These are phyloP conservation scores for Mortierella sp. DNA, from an alignment of 371 early-diverging fungal genomes.

Conservation along the genomic window DNA sequence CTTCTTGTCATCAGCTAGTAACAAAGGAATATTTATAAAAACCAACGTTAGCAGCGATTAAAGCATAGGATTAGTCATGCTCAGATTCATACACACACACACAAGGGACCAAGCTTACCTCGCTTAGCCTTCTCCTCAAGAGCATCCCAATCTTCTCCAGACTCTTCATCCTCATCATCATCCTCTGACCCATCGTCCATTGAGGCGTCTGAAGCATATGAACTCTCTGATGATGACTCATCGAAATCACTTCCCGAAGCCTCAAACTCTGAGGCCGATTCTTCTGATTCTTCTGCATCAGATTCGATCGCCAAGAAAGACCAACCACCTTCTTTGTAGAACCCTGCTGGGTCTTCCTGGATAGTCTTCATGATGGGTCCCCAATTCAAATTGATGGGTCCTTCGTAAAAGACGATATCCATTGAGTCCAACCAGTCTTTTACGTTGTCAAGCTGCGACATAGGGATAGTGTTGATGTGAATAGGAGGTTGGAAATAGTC, in stretches of 20 bases:
- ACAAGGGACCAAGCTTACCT: constrained; percentile 48
- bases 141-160: constrained; percentile 81
- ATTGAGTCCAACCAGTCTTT: constrained; percentile 99
- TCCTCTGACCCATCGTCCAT: constrained; percentile 65
- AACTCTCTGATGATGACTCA: constrained; percentile 79
- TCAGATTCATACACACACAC: too few relatives aligned
- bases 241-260: constrained; percentile 60
- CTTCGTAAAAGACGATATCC: constrained; percentile 97
- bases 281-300: constrained; percentile 72
- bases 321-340: constrained; percentile 99
- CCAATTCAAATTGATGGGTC: constrained; percentile 99
- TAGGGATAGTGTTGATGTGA: constrained; percentile 98
- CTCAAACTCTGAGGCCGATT: constrained; percentile 74
- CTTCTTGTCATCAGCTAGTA: constrained; percentile 71
- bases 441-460: constrained; percentile 93
- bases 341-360: constrained; percentile 95
- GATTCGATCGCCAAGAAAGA: constrained; percentile 83
- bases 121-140: constrained; percentile 83
- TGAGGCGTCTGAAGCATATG: constrained; percentile 75
- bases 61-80: background rate
- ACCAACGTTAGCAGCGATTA: background rate
- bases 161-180: constrained; percentile 51
- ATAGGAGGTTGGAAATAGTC: constrained; percentile 92
- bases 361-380: constrained; percentile 98
- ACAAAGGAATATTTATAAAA: background rate